These are phyloP conservation scores for Neurospora sp. DNA, from an alignment of 495 filamentous ascomycete species.

Conservation along the genomic window DNA sequence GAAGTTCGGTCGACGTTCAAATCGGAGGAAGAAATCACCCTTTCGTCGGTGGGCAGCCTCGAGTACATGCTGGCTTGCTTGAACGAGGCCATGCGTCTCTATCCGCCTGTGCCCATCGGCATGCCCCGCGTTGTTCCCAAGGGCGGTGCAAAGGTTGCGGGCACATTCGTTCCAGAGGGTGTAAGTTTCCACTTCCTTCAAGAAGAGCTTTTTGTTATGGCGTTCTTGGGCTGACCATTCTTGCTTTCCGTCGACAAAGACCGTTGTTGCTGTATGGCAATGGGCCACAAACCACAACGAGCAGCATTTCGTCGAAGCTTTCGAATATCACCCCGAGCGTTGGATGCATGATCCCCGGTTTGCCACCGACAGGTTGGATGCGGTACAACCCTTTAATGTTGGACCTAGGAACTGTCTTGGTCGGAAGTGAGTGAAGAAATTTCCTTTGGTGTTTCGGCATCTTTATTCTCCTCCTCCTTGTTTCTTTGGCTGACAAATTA, in stretches of 20 bases:
- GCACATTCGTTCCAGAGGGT: conserved; percentile 29
- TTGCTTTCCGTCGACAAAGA: conserved; percentile 20
- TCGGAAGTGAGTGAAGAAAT: conserved; percentile 34
- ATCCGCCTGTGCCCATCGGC: conserved; percentile 39
- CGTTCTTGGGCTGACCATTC: neutral
- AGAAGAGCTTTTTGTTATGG: neutral
- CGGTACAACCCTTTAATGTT: conserved; percentile 40
- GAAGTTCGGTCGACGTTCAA: conserved; percentile 43
- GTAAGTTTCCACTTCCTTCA: conserved; percentile 18
- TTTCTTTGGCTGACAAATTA: neutral
- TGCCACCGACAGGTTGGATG: conserved; percentile 32
- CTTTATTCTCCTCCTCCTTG: neutral
- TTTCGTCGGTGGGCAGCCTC: conserved; percentile 29
- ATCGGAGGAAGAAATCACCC: conserved; percentile 36
- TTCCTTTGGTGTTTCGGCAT: neutral
- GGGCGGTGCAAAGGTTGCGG: conserved; percentile 35
- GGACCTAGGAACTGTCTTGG: conserved; percentile 50
- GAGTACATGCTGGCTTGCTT: conserved; percentile 44
- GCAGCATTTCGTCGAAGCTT: conserved; percentile 35
- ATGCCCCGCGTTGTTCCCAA: conserved; percentile 34
- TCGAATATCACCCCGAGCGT: conserved; percentile 40
- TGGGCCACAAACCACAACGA: conserved; percentile 33
- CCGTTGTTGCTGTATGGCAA: conserved; percentile 37
- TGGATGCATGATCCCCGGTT: conserved; percentile 33
- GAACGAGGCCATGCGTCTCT: conserved; percentile 44